phyloP scores from a whole-genome alignment of 768 basidiomycete genomes.

The Trametes gibbosa region DNA sequence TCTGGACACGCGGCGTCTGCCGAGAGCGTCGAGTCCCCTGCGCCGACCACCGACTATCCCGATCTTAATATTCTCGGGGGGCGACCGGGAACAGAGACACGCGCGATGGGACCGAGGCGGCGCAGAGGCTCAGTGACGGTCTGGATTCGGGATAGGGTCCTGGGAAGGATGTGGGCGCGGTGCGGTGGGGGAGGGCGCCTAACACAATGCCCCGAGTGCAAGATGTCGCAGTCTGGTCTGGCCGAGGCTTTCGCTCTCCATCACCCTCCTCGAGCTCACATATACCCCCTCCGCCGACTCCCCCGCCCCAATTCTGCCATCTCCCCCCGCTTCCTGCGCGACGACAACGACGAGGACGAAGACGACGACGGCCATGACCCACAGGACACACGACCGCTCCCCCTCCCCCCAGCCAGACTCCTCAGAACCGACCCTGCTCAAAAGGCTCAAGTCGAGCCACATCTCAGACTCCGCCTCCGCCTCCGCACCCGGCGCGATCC shows the following conservation, averaged over 20 bases:
- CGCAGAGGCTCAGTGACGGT: too few relatives aligned
- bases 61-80: too few relatives aligned
- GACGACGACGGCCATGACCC: constrained; percentile 37
- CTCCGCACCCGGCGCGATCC: constrained; percentile 11
- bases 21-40: not conserved
- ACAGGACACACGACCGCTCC: constrained; percentile 44
- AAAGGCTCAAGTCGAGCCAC: constrained; percentile 40
- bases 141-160: too few relatives aligned
- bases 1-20: constrained; percentile 6
- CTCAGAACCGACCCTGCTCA: constrained; percentile 35
- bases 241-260: constrained; percentile 20
- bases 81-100: too few relatives aligned
- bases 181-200: constrained; percentile 12
- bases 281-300: constrained; percentile 11
- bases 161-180: constrained; percentile 5
- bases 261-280: constrained; percentile 13
- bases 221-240: constrained; percentile 22
- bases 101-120: too few relatives aligned
- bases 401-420: constrained; percentile 35
- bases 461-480: constrained; percentile 19
- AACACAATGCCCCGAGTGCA: constrained; percentile 2
- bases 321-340: not conserved
- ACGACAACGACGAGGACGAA: not conserved
- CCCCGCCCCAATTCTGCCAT: not conserved
- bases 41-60: too few relatives aligned